These are phyloP conservation scores for Phytopythium chamaehyphon DNA, from an alignment of 352 stramenopile genomes.

Conservation along the genomic window DNA sequence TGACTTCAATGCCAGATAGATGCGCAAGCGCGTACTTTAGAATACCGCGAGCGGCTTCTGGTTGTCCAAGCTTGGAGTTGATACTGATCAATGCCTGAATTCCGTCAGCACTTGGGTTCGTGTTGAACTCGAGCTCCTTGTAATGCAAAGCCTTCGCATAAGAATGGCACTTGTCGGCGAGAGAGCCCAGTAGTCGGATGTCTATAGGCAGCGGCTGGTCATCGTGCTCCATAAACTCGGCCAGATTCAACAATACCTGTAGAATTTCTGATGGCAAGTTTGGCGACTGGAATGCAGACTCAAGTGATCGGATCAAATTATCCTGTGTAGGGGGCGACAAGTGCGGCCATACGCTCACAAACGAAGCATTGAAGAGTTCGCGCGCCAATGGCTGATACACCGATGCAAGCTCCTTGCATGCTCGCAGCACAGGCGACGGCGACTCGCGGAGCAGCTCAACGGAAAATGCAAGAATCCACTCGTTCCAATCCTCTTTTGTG, in stretches of 20 bases:
- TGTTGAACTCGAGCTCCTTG: slow-evolving; percentile 98
- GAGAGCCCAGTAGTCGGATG: slow-evolving; percentile 94
- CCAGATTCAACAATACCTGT: slow-evolving; percentile 97
- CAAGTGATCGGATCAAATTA: slow-evolving; percentile 93
- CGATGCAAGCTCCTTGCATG: slow-evolving; percentile 95
- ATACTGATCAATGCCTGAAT: slow-evolving; percentile 99
- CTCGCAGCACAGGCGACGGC: slow-evolving; percentile 93
- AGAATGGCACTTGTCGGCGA: slow-evolving; percentile 97
- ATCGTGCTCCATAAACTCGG: slow-evolving; percentile 99
- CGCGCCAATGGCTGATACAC: slow-evolving; percentile 97
- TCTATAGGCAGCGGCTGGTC: slow-evolving; percentile 97
- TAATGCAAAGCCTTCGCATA: slow-evolving; percentile 99
- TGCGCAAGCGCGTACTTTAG: slow-evolving; percentile 91
- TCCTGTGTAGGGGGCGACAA: slow-evolving; percentile 88
- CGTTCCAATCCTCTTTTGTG: slow-evolving; percentile 95
- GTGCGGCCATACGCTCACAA: slow-evolving; percentile 98
- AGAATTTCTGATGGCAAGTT: slow-evolving; percentile 97
- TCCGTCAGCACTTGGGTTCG: slow-evolving; percentile 85
- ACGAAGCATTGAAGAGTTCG: slow-evolving; percentile 99
- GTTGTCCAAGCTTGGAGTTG: slow-evolving; percentile 96
- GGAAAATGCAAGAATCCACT: slow-evolving; percentile 98
- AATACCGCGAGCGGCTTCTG: slow-evolving; percentile 98
- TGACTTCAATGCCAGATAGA: slow-evolving; percentile 77
- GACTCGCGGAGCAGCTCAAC: slow-evolving; percentile 97
- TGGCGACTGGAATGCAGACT: slow-evolving; percentile 92